Evolutionary conservation across 2,329 filamentous ascomycete species (phyloP).

Genomic region (Cytospora leucostoma): DNA sequence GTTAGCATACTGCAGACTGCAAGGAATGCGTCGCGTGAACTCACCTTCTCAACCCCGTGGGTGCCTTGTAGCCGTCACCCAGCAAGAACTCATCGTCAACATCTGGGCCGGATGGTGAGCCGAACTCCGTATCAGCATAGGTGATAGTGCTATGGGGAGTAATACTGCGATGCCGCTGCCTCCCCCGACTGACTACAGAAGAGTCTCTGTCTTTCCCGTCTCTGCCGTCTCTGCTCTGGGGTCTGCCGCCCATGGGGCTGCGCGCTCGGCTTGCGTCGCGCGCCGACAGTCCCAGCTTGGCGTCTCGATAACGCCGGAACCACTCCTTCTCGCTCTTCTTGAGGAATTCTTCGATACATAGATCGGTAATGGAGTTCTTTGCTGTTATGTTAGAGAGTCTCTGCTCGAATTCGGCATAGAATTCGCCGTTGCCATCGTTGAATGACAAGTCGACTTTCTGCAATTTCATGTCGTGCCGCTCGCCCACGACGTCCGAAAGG

Average conservation of each 20-base stretch:
- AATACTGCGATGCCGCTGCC: constrained; percentile 31
- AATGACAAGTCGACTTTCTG: constrained; percentile 70
- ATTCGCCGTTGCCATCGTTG: constrained; percentile 64
- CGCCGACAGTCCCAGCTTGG: constrained; percentile 53
- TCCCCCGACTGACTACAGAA: constrained; percentile 31
- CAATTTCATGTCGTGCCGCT: constrained; percentile 62
- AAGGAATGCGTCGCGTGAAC: constrained; percentile 25
- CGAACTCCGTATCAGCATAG: constrained; percentile 27
- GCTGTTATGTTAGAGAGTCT: constrained; percentile 56
- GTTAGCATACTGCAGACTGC: constrained; percentile 1
- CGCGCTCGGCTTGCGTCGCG: constrained; percentile 40
- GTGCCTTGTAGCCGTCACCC: constrained; percentile 56
- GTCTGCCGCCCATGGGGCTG: constrained; percentile 30
- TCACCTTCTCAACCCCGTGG: constrained; percentile 56
- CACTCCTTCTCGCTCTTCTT: constrained; percentile 68
- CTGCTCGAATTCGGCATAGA: constrained; percentile 59
- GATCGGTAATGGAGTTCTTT: constrained; percentile 56
- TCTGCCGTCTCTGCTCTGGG: constrained; percentile 37
- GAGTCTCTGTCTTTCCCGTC: constrained; percentile 43
- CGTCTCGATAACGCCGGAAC: constrained; percentile 61
- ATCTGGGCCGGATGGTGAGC: constrained; percentile 29
- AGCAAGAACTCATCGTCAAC: constrained; percentile 51
- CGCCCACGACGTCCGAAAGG: constrained; percentile 58
- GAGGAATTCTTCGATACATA: constrained; percentile 68
- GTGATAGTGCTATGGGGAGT: constrained; percentile 29